phyloP scores from a whole-genome alignment of 2,329 filamentous ascomycete species.

The Ascosphaera aggregata region DNA sequence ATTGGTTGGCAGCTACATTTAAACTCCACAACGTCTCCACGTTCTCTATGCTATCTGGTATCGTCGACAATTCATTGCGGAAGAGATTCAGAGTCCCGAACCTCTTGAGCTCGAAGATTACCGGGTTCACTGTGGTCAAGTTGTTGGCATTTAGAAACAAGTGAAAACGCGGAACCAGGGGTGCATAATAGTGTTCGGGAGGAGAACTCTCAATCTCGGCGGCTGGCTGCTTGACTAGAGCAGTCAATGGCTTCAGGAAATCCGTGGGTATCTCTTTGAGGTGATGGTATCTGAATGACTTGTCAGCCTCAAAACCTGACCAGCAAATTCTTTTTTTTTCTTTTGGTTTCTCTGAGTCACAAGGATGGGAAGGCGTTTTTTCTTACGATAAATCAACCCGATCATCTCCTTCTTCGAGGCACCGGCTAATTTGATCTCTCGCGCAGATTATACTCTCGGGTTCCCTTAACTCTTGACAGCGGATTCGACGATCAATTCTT shows the following conservation, averaged over 20 bases:
- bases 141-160: slow-evolving; percentile 22
- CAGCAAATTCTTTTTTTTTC: too few relatives aligned
- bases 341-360: too few relatives aligned
- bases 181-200: slow-evolving; percentile 15
- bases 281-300: slow-evolving; percentile 11
- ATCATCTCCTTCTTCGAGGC: slow-evolving; percentile 21
- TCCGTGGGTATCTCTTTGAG: slow-evolving; percentile 12
- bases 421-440: slow-evolving; percentile 16
- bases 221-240: slow-evolving; percentile 18
- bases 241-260: slow-evolving; percentile 15
- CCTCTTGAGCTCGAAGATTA: slow-evolving; percentile 19
- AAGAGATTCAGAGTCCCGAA: slow-evolving; percentile 23
- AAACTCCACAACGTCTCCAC: slow-evolving; percentile 20
- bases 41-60: slow-evolving; percentile 19
- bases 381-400: slow-evolving; percentile 22
- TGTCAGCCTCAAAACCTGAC: neutral
- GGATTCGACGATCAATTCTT: neutral
- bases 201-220: slow-evolving; percentile 13
- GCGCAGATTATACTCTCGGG: slow-evolving; percentile 15
- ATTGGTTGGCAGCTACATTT: slow-evolving; percentile 22
- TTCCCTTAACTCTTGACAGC: slow-evolving; percentile 8
- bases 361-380: neutral
- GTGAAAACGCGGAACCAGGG: slow-evolving; percentile 19
- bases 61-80: slow-evolving; percentile 20
- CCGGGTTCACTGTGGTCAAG: slow-evolving; percentile 14